Evolutionary conservation across 305 asterid species (phyloP), one percentile per base, ranked within the genome.

Genomic region (Ajuga reptans): DNA sequence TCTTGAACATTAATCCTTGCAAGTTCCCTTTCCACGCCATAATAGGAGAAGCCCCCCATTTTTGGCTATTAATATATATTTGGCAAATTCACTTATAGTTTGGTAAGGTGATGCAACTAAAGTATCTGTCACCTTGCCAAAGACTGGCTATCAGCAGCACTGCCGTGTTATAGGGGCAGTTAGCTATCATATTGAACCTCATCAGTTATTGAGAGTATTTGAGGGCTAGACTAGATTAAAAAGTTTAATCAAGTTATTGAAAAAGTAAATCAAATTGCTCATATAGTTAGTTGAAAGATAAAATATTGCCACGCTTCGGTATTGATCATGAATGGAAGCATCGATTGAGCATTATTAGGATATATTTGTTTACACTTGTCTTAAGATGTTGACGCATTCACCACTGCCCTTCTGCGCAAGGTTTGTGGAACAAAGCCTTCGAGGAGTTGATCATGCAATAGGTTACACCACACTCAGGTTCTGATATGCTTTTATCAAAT

Each of bases 361-460:
- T 43, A 51, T 24, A 66, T 50, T 55, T 18, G 55, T 39, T 21
- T 71, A 36, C 67, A 46, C n/a, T 21, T 56, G 42, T 12, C 41
- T 17, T 39, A 27, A 18, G 64, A 55, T 73, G 76, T 34, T 49
- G 60, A 69, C 47, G 29, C 51, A 24, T 76, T 62, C 2, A 21
- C 27, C 27, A 21, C 27, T 21, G 1, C 27, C 27, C 27, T 21
- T 21, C 27, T 21, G 27, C 27, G 1, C 27, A 0, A 21, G 27
- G 27, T 21, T 21, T 1, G 2, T 21, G 1, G 27, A 21, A 21
- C 27, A 21, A 21, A 21, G 27, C 27, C 27, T 21, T 21, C 27
- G 27, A 21, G 27, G 27, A 21, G 27, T 21, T 21, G 27, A 21
- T 1, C 27, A 21, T 1, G 27, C 27, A 21, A 21, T 21, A 21